phyloP scores from a whole-genome alignment of 129 eudicot genomes.

The carrot (Daucus carota) region DNA sequence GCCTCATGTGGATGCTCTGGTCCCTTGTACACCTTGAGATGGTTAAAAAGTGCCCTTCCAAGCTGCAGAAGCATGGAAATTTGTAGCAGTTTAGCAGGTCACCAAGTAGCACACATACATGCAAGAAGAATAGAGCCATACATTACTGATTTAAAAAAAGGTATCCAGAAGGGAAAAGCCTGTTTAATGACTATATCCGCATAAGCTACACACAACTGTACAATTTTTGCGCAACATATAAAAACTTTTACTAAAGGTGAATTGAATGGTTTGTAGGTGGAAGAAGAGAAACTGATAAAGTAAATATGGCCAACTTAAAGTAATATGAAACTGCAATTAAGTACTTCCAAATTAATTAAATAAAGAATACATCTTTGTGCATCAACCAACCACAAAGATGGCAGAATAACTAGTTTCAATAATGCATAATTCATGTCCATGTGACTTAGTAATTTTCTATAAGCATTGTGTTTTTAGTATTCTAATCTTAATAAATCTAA shows the following conservation, averaged over 20 bases:
- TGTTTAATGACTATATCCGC: background rate
- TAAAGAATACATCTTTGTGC: background rate
- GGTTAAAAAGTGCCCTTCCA: constrained; percentile 77
- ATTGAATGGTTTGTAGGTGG: background rate
- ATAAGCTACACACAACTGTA: background rate
- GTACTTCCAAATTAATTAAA: too few relatives aligned
- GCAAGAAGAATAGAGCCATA: constrained; percentile 16
- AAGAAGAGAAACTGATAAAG: background rate
- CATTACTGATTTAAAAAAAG: background rate
- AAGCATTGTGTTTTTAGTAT: background rate
- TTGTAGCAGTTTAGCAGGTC: constrained; percentile 1
- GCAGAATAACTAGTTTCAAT: background rate
- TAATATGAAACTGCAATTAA: background rate
- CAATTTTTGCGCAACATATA: background rate
- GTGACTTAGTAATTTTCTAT: too few relatives aligned
- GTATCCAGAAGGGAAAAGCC: constrained; percentile 2
- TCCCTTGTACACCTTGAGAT: constrained; percentile 88
- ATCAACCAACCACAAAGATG: background rate
- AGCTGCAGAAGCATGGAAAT: constrained; percentile 53
- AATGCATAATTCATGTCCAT: too few relatives aligned
- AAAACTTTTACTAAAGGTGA: background rate
- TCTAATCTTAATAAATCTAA: background rate
- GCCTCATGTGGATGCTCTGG: constrained; percentile 91
- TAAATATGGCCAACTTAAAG: background rate
- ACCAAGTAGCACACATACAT: background rate